phyloP scores from a whole-genome alignment of 75 land plant genomes.

The Pinus albicaulis region DNA sequence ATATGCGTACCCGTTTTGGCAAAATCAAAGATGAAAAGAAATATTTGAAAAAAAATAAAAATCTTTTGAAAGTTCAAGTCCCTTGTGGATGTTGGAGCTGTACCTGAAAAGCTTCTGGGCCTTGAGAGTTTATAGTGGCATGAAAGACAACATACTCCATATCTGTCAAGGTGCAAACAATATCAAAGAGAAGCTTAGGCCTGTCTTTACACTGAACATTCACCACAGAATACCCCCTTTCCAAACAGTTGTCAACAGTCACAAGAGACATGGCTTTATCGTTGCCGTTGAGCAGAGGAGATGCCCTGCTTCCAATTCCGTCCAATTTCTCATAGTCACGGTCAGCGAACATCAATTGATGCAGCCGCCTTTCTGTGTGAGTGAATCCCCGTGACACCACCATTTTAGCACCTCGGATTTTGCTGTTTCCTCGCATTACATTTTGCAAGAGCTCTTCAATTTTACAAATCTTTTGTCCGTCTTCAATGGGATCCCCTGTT shows the following conservation, averaged over 20 bases:
- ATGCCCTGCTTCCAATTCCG: not conserved
- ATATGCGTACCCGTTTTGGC: too few species aligned
- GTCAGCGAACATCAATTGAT: constrained; percentile 74
- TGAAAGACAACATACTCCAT: constrained; percentile 95
- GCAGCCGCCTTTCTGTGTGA: constrained; percentile 66
- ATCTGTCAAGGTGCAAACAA: constrained; percentile 94
- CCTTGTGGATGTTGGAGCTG: not conserved
- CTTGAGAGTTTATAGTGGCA: constrained; percentile 61
- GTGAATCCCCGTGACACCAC: constrained; percentile 41
- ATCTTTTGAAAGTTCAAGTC: too few species aligned
- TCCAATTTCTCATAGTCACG: constrained; percentile 33
- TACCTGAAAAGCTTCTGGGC: constrained; percentile 61
- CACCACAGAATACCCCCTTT: constrained; percentile 80
- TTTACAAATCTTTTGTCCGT: constrained; percentile 24
- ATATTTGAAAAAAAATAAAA: too few species aligned
- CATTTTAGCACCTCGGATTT: constrained; percentile 39
- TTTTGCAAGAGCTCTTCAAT: constrained; percentile 64
- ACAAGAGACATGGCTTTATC: constrained; percentile 29
- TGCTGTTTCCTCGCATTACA: constrained; percentile 48
- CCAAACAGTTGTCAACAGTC: constrained; percentile 55
- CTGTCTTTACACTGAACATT: constrained; percentile 80
- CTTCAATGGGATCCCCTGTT: constrained; percentile 39
- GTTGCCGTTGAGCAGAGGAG: not conserved
- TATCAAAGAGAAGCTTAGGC: constrained; percentile 89
- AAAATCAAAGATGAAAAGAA: too few species aligned